These are phyloP conservation scores for Penicillium coprophilum DNA, from an alignment of 495 filamentous ascomycete genomes.

Conservation along the genomic window DNA sequence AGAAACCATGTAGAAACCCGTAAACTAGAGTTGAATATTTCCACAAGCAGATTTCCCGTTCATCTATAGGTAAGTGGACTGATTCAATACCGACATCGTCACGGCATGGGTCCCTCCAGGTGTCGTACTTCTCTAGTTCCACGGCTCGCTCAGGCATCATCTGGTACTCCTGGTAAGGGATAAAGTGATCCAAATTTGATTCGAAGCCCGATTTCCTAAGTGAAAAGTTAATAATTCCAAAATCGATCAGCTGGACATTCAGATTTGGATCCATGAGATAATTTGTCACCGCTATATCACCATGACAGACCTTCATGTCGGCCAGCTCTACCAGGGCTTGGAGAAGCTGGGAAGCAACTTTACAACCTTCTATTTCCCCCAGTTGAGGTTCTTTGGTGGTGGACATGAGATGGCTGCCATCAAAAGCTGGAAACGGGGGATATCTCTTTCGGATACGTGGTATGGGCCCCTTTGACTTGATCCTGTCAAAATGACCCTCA, in stretches of 20 bases:
- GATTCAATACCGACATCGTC: background rate
- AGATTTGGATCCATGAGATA: slow-evolving; percentile 26
- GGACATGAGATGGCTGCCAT: slow-evolving; percentile 17
- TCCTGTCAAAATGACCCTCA: background rate
- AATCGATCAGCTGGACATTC: slow-evolving; percentile 27
- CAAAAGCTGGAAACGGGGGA: slow-evolving; percentile 18
- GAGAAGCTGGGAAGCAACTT: slow-evolving; percentile 29
- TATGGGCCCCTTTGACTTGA: background rate
- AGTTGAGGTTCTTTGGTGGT: slow-evolving; percentile 15
- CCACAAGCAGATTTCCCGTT: slow-evolving; percentile 19
- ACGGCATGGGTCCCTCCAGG: background rate
- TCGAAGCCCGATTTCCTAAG: slow-evolving; percentile 15
- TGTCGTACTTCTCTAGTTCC: slow-evolving; percentile 1
- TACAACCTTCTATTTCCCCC: slow-evolving; percentile 24
- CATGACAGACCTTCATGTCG: slow-evolving; percentile 28
- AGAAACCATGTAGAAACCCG: slow-evolving; percentile 28
- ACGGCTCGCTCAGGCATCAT: slow-evolving; percentile 23
- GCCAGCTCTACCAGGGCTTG: slow-evolving; percentile 24
- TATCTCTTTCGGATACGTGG: background rate
- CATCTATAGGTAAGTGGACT: slow-evolving; percentile 10
- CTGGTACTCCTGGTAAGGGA: slow-evolving; percentile 27
- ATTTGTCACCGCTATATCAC: slow-evolving; percentile 27
- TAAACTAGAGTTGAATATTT: slow-evolving; percentile 24
- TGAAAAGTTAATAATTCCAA: slow-evolving; percentile 20
- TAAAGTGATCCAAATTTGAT: background rate